Percentiles rank a stretch among this genome's conserved stretches.
phyloP scores from a whole-genome alignment of 495 filamentous ascomycete genomes.

The Staphylotrichum tortipilum region DNA sequence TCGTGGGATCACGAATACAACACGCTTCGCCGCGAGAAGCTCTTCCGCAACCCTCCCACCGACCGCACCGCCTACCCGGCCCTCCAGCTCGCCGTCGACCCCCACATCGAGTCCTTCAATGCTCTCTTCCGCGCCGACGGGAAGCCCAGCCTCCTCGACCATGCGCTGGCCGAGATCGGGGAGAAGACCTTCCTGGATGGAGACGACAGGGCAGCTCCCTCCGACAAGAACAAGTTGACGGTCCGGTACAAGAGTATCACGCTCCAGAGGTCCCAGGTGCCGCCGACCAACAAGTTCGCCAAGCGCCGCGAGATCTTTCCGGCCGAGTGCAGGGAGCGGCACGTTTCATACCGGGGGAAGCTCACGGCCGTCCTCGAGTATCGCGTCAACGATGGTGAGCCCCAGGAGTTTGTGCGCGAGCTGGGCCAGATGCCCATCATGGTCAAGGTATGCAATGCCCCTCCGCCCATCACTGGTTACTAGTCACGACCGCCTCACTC shows the following conservation, averaged over 20 bases:
- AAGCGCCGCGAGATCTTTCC: conserved; percentile 79
- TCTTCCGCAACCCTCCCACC: conserved; percentile 79
- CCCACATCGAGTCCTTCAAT: conserved; percentile 95
- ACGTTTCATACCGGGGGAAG: conserved; percentile 84
- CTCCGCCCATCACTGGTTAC: background rate
- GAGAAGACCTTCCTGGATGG: conserved; percentile 81
- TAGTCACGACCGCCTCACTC: too few species aligned
- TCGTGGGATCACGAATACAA: conserved; percentile 78
- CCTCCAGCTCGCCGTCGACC: conserved; percentile 70
- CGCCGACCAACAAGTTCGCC: conserved; percentile 69
- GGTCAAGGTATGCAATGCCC: conserved; percentile 55
- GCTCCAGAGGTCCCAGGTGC: conserved; percentile 66
- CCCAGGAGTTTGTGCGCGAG: conserved; percentile 69
- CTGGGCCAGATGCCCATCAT: conserved; percentile 87
- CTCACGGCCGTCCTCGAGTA: conserved; percentile 73
- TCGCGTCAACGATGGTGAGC: conserved; percentile 75
- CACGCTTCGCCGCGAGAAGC: conserved; percentile 68
- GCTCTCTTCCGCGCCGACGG: conserved; percentile 63
- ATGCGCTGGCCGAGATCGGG: conserved; percentile 78
- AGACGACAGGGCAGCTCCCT: conserved; percentile 44
- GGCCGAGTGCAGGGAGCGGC: conserved; percentile 87
- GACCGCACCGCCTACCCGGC: conserved; percentile 84
- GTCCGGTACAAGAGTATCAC: conserved; percentile 69
- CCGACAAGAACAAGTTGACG: conserved; percentile 59
- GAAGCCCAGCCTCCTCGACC: conserved; percentile 60